Percentiles rank a stretch among this genome's conserved stretches.
phyloP scores from a whole-genome alignment of 1,284 basidiomycete genomes.

The Takashimella tepidaria region DNA sequence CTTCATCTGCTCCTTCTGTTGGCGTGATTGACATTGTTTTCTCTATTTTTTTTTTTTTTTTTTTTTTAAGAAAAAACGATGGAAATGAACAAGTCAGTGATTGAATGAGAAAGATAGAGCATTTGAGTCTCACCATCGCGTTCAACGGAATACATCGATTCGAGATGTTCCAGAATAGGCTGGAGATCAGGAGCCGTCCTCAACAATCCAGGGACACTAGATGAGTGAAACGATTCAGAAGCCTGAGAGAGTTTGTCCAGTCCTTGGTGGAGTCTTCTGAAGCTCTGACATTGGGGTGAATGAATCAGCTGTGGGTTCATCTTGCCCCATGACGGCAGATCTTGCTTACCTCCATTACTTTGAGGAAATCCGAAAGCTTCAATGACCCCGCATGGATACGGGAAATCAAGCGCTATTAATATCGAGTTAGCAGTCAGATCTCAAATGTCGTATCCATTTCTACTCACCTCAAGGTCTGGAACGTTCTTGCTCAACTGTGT shows the following conservation, averaged over 20 bases:
- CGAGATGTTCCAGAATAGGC: slow-evolving; percentile 59
- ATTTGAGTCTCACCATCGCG: slow-evolving; percentile 56
- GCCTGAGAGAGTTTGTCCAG: slow-evolving; percentile 60
- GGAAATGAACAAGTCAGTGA: slow-evolving; percentile 4
- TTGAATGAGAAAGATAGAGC: neutral
- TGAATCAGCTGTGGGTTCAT: slow-evolving; percentile 3
- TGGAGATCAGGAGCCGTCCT: slow-evolving; percentile 73
- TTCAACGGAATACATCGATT: slow-evolving; percentile 62
- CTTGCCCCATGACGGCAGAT: neutral
- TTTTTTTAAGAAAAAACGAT: too few relatives aligned
- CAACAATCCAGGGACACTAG: slow-evolving; percentile 66
- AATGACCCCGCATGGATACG: slow-evolving; percentile 88
- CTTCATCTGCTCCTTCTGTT: slow-evolving; percentile 71
- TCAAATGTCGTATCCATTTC: neutral
- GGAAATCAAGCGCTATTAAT: slow-evolving; percentile 70
- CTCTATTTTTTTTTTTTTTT: too few relatives aligned
- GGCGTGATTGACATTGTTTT: slow-evolving; percentile 57
- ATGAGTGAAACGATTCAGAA: slow-evolving; percentile 68
- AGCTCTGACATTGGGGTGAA: slow-evolving; percentile 64
- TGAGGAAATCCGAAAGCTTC: slow-evolving; percentile 76
- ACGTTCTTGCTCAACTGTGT: slow-evolving; percentile 67
- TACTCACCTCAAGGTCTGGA: slow-evolving; percentile 71
- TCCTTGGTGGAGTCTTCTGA: slow-evolving; percentile 65
- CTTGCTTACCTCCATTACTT: slow-evolving; percentile 63
- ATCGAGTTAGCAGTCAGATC: neutral